These are phyloP conservation scores for Pestalotiopsis fici DNA, from an alignment of 2,329 filamentous ascomycete species.

Conservation along the genomic window DNA sequence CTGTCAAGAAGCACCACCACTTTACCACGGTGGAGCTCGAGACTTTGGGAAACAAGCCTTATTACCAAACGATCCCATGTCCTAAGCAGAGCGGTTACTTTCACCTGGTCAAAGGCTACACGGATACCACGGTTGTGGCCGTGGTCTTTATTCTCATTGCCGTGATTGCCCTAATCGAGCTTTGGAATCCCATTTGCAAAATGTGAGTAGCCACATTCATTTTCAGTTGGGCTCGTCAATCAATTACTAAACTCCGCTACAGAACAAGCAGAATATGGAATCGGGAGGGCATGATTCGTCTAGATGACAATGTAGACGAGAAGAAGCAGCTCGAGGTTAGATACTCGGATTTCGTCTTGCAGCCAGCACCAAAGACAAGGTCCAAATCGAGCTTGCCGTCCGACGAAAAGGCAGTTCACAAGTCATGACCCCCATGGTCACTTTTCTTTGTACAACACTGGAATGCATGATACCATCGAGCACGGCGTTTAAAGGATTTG, in stretches of 20 bases:
- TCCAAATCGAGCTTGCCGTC: not conserved
- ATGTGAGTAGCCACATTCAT: slow-evolving; percentile 17
- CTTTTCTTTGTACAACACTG: not conserved
- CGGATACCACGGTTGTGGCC: slow-evolving; percentile 24
- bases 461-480: slow-evolving; percentile 5
- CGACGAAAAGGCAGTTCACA: not conserved
- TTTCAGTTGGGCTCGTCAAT: not conserved
- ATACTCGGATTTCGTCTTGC: not conserved
- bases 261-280: slow-evolving; percentile 19
- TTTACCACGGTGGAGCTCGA: slow-evolving; percentile 28
- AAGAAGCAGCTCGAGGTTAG: not conserved
- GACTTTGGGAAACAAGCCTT: slow-evolving; percentile 25
- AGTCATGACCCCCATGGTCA: not conserved
- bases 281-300: slow-evolving; percentile 20
- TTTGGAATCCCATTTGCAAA: slow-evolving; percentile 21
- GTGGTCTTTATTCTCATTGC: slow-evolving; percentile 20
- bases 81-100: slow-evolving; percentile 23
- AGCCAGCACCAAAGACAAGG: not conserved
- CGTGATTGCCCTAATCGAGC: slow-evolving; percentile 20
- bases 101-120: slow-evolving; percentile 23
- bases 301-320: slow-evolving; percentile 15
- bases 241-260: slow-evolving; percentile 1
- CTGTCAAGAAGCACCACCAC: slow-evolving; percentile 17
- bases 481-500: not conserved
- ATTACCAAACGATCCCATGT: slow-evolving; percentile 24